Evolutionary conservation across 306 rosid genomes (phyloP).

Genomic region (Crataegus laevigata): DNA sequence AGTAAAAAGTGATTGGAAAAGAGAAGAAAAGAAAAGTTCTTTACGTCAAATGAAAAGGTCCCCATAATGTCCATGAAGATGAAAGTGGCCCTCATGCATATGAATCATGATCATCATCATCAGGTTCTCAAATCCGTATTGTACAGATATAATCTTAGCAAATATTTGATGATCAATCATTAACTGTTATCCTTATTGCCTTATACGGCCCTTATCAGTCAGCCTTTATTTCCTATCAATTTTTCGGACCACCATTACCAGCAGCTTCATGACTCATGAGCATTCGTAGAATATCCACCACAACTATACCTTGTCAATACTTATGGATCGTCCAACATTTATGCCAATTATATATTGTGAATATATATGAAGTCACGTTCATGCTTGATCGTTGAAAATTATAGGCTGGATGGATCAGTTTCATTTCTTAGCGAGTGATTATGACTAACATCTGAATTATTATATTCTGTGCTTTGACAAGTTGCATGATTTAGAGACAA

Average conservation of each 20-base stretch:
- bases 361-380: neutral
- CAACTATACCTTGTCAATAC: constrained; percentile 15
- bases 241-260: constrained; percentile 54
- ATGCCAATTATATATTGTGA: constrained; percentile 12
- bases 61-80: constrained; percentile 18
- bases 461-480: neutral
- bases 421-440: neutral
- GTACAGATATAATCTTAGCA: neutral
- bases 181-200: constrained; percentile 1
- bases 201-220: neutral
- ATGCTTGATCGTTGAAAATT: neutral
- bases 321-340: constrained; percentile 18
- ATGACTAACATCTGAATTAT: neutral
- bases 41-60: constrained; percentile 29
- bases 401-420: neutral
- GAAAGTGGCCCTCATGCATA: constrained; percentile 31
- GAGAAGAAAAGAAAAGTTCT: constrained; percentile 27
- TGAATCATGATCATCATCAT: neutral
- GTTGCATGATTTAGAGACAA: neutral
- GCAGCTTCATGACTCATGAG: neutral
- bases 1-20: constrained; percentile 21
- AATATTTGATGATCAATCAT: neutral
- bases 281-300: constrained; percentile 13
- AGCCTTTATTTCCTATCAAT: constrained; percentile 24
- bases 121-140: constrained; percentile 10